Evolutionary conservation across 345 rosid species (phyloP), one percentile per base, ranked within the genome.

Genomic region (Hypericum perforatum): DNA sequence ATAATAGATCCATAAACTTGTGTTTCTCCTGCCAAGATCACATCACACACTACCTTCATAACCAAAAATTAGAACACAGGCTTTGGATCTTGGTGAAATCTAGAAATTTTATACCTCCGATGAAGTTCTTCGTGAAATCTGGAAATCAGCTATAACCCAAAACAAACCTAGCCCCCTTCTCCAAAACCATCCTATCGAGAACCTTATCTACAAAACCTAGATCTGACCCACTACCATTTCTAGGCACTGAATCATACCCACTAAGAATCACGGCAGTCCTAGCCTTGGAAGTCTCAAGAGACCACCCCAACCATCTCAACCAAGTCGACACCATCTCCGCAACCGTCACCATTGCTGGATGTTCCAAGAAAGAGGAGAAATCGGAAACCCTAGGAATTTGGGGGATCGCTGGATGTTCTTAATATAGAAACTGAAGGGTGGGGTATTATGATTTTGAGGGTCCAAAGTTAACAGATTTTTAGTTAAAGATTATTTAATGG

Each of bases 81-180:
- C n/a, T n/a, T n/a, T n/a, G n/a, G n/a, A n/a, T n/a, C n/a, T n/a
- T n/a, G n/a, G n/a, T n/a, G n/a, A n/a, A n/a, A n/a, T n/a, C n/a
- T n/a, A n/a, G n/a, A n/a, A n/a, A n/a, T n/a, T n/a, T n/a, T n/a
- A n/a, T n/a, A n/a, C n/a, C n/a, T n/a, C n/a, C n/a, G n/a, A n/a
- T n/a, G n/a, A n/a, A n/a, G n/a, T n/a, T n/a, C n/a, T n/a, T n/a
- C n/a, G n/a, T n/a, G n/a, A n/a, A n/a, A n/a, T n/a, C n/a, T n/a
- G n/a, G n/a, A n/a, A n/a, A n/a, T n/a, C n/a, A n/a, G n/a, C n/a
- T n/a, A n/a, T n/a, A n/a, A n/a, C n/a, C 83, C 0, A 97, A 94
- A 44, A 80, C 76, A 70, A 94, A 89, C 3, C 97, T 97, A 50
- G 82, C 55, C 29, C 95, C 99, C 11, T 82, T 65, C 6, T 71